Evolutionary conservation across 306 rosid genomes (phyloP), one percentile per base, ranked within the genome.

Genomic region (Alnus rubra): DNA sequence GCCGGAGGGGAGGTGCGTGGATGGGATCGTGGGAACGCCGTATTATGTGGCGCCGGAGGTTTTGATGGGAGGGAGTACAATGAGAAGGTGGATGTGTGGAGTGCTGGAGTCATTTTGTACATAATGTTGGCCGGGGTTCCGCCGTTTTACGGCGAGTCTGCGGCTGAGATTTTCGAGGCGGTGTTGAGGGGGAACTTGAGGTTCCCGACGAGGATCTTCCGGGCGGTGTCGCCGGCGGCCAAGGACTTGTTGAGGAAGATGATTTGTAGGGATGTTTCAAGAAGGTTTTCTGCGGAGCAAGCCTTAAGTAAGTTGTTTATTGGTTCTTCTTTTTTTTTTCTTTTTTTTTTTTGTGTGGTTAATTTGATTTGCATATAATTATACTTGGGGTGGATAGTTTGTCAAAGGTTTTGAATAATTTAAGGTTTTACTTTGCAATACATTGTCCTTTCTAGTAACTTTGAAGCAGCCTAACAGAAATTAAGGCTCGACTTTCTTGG

Each of bases 21-120:
- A 72, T 10, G 97, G 95, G 3, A 85, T 93, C 74, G 95, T 93
- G 68, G 98, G 95, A 1, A 88, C 97, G 76, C 97, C 98, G 8
- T 90, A 82, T 60, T 93, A 93, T 7, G 90, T 93, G 15, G 90
- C 95, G 9, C 98, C 95, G 3, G 97, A 94, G 86, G 95, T 94
- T 0, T 9, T 94, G 35, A 15, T 87, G 83, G 96, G 2, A 78
- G 84, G 7, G 84, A 83, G 18, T 94, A 94, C 68, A 60, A 74
- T 14, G 90, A 82, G 72, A 91, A 88, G 64, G 91, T 89, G 0
- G 97, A 94, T 54, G 88, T 90, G 7, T 94, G 97, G 98, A 90
- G 98, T 39, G 76, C 84, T 2, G 96, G 96, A 0, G 94, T 92
- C 13, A 86, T 90, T 77, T 4, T 94, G 55, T 94, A 90, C 74